Evolutionary conservation across 2,329 filamentous ascomycete genomes (phyloP).

Genomic region (Emericellopsis cladophorae): DNA sequence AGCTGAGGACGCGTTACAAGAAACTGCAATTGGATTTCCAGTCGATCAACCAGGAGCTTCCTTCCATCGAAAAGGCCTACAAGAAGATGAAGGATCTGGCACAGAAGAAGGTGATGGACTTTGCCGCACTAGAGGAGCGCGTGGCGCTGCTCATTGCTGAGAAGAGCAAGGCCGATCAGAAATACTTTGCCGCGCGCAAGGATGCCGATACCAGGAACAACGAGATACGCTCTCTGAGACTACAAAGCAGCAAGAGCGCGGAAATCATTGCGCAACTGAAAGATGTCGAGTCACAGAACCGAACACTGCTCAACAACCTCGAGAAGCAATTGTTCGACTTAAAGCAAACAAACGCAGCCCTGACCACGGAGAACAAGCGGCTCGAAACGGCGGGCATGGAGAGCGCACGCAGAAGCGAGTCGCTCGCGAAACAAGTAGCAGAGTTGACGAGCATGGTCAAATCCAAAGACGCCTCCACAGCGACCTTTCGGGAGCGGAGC

Average conservation of each 20-base stretch:
- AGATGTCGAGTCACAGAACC: constrained; percentile 69
- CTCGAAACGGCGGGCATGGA: constrained; percentile 64
- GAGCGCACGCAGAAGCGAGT: constrained; percentile 55
- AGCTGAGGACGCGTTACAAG: constrained; percentile 60
- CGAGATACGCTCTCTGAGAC: constrained; percentile 67
- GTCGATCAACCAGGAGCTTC: constrained; percentile 76
- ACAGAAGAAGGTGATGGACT: constrained; percentile 75
- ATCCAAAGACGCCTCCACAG: constrained; percentile 55
- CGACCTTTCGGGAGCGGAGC: constrained; percentile 40
- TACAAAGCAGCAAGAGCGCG: constrained; percentile 79
- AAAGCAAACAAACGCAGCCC: constrained; percentile 61
- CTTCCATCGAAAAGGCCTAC: constrained; percentile 81
- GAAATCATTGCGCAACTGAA: constrained; percentile 92
- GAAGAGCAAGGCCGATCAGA: constrained; percentile 94
- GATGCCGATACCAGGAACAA: constrained; percentile 75
- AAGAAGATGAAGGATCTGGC: constrained; percentile 78
- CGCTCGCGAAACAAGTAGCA: constrained; percentile 59
- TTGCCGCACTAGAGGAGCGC: constrained; percentile 64
- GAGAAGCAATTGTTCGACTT: constrained; percentile 85
- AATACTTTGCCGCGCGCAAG: constrained; percentile 94
- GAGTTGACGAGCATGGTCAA: constrained; percentile 66
- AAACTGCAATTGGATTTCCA: constrained; percentile 70
- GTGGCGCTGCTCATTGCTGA: constrained; percentile 64
- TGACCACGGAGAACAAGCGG: constrained; percentile 61
- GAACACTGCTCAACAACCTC: constrained; percentile 65